These are phyloP conservation scores for Quercus agrifolia DNA, from an alignment of 306 rosid species.

Conservation along the genomic window DNA sequence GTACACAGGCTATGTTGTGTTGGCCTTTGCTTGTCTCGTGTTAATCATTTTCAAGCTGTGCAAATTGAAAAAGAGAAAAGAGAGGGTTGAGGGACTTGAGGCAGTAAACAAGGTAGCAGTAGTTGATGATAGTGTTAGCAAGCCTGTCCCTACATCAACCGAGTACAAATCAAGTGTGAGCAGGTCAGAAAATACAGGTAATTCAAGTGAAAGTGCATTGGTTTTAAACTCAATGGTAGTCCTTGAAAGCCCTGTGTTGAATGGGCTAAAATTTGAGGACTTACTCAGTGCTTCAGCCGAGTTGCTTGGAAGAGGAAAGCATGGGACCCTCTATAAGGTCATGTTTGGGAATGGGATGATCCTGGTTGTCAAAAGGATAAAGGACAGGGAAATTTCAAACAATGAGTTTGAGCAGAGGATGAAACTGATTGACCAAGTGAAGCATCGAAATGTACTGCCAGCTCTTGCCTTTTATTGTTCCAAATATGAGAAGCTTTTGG, in stretches of 20 bases:
- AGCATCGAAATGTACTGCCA: constrained; percentile 53
- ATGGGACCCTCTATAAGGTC: constrained; percentile 81
- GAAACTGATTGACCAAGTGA: constrained; percentile 48
- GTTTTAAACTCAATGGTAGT: constrained; percentile 61
- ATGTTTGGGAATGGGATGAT: constrained; percentile 41
- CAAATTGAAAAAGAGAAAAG: constrained; percentile 33
- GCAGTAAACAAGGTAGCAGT: constrained; percentile 21
- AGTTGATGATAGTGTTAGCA: constrained; percentile 28
- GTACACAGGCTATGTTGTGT: constrained; percentile 57
- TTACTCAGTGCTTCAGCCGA: constrained; percentile 81
- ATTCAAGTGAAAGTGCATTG: constrained; percentile 45
- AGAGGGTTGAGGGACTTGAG: constrained; percentile 40
- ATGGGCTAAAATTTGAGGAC: constrained; percentile 62
- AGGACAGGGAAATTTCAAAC: constrained; percentile 53
- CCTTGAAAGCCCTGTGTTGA: constrained; percentile 45
- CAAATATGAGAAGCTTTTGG: constrained; percentile 77
- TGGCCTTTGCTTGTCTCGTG: constrained; percentile 38
- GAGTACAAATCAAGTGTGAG: constrained; percentile 42
- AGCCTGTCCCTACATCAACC: constrained; percentile 30
- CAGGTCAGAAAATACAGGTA: constrained; percentile 41
- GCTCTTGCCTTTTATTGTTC: constrained; percentile 75
- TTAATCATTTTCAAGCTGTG: constrained; percentile 36
- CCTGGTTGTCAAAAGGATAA: constrained; percentile 73
- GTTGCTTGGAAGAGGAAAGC: constrained; percentile 76
- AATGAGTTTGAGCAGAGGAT: constrained; percentile 60